Conservation (phyloP, 345 rosid species). For the Geranium rotundifolium region DNA sequence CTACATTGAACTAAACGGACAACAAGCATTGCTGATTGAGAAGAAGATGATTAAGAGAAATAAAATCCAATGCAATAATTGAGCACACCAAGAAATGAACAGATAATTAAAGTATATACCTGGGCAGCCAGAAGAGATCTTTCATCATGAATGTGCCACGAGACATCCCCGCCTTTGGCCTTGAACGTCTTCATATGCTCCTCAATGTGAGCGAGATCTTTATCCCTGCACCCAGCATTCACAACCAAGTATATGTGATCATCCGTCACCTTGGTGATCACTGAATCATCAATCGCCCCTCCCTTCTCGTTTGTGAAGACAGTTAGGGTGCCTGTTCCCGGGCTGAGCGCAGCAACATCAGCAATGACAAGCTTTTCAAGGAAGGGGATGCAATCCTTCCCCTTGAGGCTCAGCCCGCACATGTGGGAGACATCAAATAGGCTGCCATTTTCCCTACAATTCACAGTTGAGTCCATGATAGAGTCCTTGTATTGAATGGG, state of each 20-base stretch:
- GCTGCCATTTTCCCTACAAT: conserved; percentile 81
- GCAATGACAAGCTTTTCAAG: conserved; percentile 91
- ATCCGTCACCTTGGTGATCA: conserved; percentile 77
- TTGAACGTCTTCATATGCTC: conserved; percentile 89
- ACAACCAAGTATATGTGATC: conserved; percentile 84
- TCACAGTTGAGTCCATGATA: conserved; percentile 87
- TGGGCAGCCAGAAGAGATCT: conserved; percentile 98
- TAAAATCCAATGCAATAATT: too few species aligned
- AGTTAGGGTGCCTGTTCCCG: conserved; percentile 77
- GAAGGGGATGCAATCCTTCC: conserved; percentile 79
- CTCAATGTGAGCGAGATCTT: conserved; percentile 96
- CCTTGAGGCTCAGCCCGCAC: conserved; percentile 97
- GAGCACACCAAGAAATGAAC: background rate
- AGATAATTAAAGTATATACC: conserved; percentile 24
- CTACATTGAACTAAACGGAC: too few species aligned
- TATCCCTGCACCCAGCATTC: conserved; percentile 97
- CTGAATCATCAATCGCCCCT: conserved; percentile 92
- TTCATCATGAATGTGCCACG: conserved; percentile 95
- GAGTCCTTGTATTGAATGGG: conserved; percentile 98
- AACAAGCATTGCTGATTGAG: too few species aligned
- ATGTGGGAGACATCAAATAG: conserved; percentile 93
- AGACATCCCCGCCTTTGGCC: conserved; percentile 87
- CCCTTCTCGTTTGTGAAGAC: conserved; percentile 95
- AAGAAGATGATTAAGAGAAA: too few species aligned
- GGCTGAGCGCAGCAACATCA: conserved; percentile 80